Evolutionary conservation across 2,329 filamentous ascomycete genomes (phyloP), one percentile per base, ranked within the genome.

Genomic region (Pseudopyricularia javanii): DNA sequence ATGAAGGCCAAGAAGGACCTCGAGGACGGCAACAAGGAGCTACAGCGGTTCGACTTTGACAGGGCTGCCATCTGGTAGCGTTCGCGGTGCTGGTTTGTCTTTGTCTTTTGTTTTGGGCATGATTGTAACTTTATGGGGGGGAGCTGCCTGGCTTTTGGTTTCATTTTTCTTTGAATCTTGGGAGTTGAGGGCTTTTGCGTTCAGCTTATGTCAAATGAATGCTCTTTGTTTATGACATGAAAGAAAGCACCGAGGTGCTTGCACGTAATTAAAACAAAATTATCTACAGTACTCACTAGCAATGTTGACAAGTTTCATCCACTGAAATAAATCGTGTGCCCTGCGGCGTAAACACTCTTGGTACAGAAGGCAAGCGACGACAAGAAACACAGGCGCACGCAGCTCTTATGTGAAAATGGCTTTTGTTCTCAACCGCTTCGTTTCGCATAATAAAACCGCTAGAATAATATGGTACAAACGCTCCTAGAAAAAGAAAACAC

Each of bases 1-100:
- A 98, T 98, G 93, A 98, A 98, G 77, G 91, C 91, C 32, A 95
- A 96, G 79, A 98, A 98, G 75, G 93, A 98, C 66, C 83, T 97
- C 37, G 91, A 97, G 68, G 93, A 98, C 71, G 85, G 85, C 2
- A 89, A 91, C 54, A 94, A 89, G 71, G 93, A 98, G 68, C 69
- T 98, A 62, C 79, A 79, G 60, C 76, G 93, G 61, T 98, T 98
- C 69, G 93, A 98, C 70, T 79, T 83, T 58, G 91, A 95, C 68
- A 80, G 82, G 61, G 84, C 86, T 54, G 79, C 88, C 28, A 73
- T 76, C 47, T 79, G 76, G 76, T 80, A 60, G 34, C 40, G 40
- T 45, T 22, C 11, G n/a, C 15, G 22, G 40, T 45, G 12, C 11
- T 24, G 7, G 11, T 26, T 26, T 26, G 11, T 7, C 40, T 14